Evolutionary conservation across 345 rosid genomes (phyloP).

Genomic region (Capsella bursapastoris): DNA sequence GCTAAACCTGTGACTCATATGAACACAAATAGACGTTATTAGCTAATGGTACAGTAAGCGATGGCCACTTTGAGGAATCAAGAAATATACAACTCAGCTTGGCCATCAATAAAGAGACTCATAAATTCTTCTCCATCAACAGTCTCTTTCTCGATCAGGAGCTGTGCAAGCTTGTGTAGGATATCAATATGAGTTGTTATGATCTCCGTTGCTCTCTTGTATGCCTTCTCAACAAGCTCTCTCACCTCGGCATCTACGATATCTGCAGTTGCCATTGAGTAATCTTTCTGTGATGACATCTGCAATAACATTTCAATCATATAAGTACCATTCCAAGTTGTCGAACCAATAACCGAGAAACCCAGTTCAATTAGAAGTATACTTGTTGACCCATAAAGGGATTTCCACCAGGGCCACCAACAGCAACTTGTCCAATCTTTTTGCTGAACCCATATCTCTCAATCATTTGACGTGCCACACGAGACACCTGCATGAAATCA

Average conservation of each 20-base stretch:
- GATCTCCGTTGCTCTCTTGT: conserved; percentile 73
- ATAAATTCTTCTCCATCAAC: conserved; percentile 98
- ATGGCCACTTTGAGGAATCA: conserved; percentile 42
- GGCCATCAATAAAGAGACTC: conserved; percentile 98
- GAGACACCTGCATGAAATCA: conserved; percentile 98
- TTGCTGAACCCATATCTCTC: conserved; percentile 98
- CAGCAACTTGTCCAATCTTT: conserved; percentile 95
- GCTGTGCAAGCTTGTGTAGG: conserved; percentile 92
- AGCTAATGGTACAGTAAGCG: conserved; percentile 17
- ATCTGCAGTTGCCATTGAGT: conserved; percentile 98
- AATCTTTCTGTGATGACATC: conserved; percentile 98
- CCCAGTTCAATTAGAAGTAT: conserved; percentile 8
- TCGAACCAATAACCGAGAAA: conserved; percentile 5
- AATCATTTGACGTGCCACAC: conserved; percentile 99
- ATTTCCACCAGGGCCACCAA: conserved; percentile 94
- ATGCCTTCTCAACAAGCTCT: conserved; percentile 82
- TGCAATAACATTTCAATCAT: conserved; percentile 35
- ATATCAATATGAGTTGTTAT: conserved; percentile 77
- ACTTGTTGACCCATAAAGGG: conserved; percentile 89
- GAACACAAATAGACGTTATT: not conserved
- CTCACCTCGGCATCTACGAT: conserved; percentile 92
- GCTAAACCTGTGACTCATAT: not conserved
- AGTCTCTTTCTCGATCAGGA: conserved; percentile 89
- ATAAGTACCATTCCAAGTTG: not conserved
- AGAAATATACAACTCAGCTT: conserved; percentile 84